Percentiles rank a stretch among this genome's conserved stretches.
Evolutionary conservation across 345 rosid species (phyloP).

Genomic region (Trapa bicornis): DNA sequence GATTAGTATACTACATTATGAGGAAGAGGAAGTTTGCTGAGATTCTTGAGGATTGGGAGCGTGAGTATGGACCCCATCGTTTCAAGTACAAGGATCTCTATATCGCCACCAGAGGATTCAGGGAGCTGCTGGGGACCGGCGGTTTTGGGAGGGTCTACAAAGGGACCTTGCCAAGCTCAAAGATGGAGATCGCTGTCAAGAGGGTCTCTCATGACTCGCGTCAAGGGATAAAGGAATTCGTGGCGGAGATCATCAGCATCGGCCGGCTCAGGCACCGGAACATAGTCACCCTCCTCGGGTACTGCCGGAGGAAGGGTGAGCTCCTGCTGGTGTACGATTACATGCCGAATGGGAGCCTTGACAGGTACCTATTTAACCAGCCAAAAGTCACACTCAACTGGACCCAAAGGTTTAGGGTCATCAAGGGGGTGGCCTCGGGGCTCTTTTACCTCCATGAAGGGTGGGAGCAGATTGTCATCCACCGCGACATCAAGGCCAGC

Average conservation of each 20-base stretch:
- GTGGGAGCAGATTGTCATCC: slow-evolving; percentile 37
- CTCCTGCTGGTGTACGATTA: slow-evolving; percentile 42
- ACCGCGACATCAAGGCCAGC: slow-evolving; percentile 34
- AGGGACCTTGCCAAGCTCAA: slow-evolving; percentile 35
- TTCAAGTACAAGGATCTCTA: slow-evolving; percentile 50
- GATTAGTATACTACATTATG: slow-evolving; percentile 12
- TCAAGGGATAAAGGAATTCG: slow-evolving; percentile 50
- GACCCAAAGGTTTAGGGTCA: slow-evolving; percentile 24
- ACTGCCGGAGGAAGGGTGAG: slow-evolving; percentile 39
- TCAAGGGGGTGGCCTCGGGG: slow-evolving; percentile 32
- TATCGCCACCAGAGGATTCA: slow-evolving; percentile 49
- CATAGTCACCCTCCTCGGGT: slow-evolving; percentile 35
- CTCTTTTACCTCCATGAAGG: slow-evolving; percentile 33
- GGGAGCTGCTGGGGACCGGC: slow-evolving; percentile 42
- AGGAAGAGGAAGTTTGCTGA: slow-evolving; percentile 48
- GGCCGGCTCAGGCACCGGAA: slow-evolving; percentile 43
- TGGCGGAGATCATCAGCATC: slow-evolving; percentile 34
- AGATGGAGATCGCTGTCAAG: slow-evolving; percentile 38
- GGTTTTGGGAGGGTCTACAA: slow-evolving; percentile 58
- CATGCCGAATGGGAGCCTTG: slow-evolving; percentile 50
- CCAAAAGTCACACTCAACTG: slow-evolving; percentile 24
- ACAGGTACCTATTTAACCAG: slow-evolving; percentile 25
- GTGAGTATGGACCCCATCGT: slow-evolving; percentile 41
- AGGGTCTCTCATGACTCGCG: slow-evolving; percentile 49
- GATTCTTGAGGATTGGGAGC: slow-evolving; percentile 65